Percentiles rank a stretch among this genome's conserved stretches.
Conservation (phyloP, 495 filamentous ascomycete genomes). For the Penicillium waksmanii region DNA sequence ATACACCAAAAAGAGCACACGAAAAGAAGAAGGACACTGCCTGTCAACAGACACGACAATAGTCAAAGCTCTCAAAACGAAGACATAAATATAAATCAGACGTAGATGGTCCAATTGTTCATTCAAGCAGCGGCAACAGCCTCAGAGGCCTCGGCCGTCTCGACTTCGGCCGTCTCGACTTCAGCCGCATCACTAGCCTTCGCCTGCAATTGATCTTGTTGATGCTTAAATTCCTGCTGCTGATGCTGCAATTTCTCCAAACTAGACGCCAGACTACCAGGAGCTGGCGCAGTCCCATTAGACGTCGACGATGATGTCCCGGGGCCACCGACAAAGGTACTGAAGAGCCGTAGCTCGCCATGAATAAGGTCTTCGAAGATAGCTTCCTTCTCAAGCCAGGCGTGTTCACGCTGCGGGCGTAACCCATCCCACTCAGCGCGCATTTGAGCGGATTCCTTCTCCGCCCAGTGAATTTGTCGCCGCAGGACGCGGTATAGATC, state of each 20-base stretch:
- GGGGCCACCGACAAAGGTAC: slow-evolving; percentile 36
- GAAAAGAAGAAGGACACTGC: not conserved
- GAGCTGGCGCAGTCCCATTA: slow-evolving; percentile 13
- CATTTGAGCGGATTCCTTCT: slow-evolving; percentile 68
- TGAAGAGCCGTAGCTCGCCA: slow-evolving; percentile 53
- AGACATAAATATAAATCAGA: not conserved
- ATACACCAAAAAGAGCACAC: slow-evolving; percentile 6
- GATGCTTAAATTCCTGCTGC: slow-evolving; percentile 27
- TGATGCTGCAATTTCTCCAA: slow-evolving; percentile 35
- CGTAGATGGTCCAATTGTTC: too few species aligned
- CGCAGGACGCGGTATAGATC: slow-evolving; percentile 75
- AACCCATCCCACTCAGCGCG: slow-evolving; percentile 64
- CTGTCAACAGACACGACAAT: not conserved
- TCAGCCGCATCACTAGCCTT: slow-evolving; percentile 25
- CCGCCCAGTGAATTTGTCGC: slow-evolving; percentile 79
- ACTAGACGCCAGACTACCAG: slow-evolving; percentile 25
- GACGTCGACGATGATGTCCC: not conserved
- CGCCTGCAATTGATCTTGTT: slow-evolving; percentile 28
- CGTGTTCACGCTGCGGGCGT: slow-evolving; percentile 68
- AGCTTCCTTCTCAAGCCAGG: slow-evolving; percentile 85
- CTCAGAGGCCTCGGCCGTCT: slow-evolving; percentile 17
- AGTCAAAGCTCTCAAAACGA: not conserved
- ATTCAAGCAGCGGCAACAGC: slow-evolving; percentile 11
- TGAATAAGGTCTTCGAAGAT: slow-evolving; percentile 64
- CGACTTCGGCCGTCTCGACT: slow-evolving; percentile 17